These are phyloP conservation scores for Boletus rubescentipes DNA, from an alignment of 768 basidiomycete genomes.

Conservation along the genomic window DNA sequence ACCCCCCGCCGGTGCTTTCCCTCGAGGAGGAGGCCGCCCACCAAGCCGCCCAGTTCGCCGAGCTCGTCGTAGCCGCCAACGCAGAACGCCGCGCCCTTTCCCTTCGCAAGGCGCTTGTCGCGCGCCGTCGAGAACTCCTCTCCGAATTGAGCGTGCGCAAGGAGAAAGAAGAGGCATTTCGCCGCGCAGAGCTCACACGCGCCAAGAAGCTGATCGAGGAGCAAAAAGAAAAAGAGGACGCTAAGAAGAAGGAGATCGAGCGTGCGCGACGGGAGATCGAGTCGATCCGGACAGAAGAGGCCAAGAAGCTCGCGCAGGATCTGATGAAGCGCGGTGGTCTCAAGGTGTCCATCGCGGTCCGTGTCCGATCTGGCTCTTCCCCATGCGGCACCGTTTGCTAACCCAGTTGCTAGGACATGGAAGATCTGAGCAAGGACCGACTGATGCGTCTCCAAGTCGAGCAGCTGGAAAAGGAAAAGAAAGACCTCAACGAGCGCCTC, in stretches of 20 bases:
- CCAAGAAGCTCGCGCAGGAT: conserved; percentile 82
- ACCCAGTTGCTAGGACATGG: conserved; percentile 57
- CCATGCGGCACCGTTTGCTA: neutral
- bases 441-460: conserved; percentile 90
- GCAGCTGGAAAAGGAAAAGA: conserved; percentile 96
- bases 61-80: conserved; percentile 62
- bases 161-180: conserved; percentile 84
- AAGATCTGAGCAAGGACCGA: conserved; percentile 79
- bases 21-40: conserved; percentile 41
- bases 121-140: conserved; percentile 80
- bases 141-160: conserved; percentile 82
- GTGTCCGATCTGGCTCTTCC: conserved; percentile 20
- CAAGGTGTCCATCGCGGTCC: conserved; percentile 67
- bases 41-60: conserved; percentile 55
- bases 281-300: conserved; percentile 61
- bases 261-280: conserved; percentile 69
- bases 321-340: conserved; percentile 78
- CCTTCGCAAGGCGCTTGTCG: conserved; percentile 76
- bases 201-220: conserved; percentile 71
- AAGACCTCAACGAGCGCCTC: conserved; percentile 76
- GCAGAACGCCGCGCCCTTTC: conserved; percentile 77
- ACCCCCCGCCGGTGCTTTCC: conserved; percentile 41
- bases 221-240: conserved; percentile 60
- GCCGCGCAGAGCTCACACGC: conserved; percentile 66
- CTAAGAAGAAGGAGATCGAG: conserved; percentile 68